phyloP scores from a whole-genome alignment of 2,329 filamentous ascomycete species.

The Apiospora kogelbergensis region DNA sequence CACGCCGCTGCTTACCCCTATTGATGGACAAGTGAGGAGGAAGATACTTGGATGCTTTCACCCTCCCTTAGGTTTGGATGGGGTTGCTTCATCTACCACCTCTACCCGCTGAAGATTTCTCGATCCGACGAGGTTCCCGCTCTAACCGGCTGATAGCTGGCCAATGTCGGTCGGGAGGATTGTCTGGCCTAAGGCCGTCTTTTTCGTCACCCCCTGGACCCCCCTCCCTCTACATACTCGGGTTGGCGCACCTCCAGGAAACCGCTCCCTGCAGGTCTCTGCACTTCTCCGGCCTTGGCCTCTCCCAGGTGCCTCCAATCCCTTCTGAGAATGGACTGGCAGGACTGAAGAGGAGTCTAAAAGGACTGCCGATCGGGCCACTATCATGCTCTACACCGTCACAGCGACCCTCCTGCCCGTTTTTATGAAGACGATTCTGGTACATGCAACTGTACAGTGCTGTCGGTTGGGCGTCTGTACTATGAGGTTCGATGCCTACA shows the following conservation, averaged over 20 bases:
- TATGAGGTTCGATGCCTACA: background rate
- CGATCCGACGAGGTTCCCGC: conserved; percentile 4
- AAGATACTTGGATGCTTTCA: background rate
- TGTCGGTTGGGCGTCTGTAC: background rate
- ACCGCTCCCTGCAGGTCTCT: background rate
- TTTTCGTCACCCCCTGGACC: background rate
- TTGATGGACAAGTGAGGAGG: background rate
- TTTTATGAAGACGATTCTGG: background rate
- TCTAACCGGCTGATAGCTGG: background rate
- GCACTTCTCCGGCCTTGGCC: background rate
- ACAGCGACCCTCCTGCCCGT: conserved; percentile 4
- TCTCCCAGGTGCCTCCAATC: background rate
- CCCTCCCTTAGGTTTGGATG: background rate
- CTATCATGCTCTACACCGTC: conserved; percentile 3
- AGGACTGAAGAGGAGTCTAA: background rate
- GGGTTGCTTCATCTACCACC: conserved; percentile 2
- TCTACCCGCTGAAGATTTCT: conserved; percentile 7
- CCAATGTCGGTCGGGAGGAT: background rate
- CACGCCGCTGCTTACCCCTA: background rate
- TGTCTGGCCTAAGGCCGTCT: background rate
- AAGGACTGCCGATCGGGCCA: conserved; percentile 2
- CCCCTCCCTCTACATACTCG: too few relatives aligned
- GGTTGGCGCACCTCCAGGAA: background rate
- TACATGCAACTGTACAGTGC: background rate
- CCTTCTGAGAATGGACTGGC: background rate